phyloP scores from a whole-genome alignment of 1,139 yeast genomes.

The Sugiyamaella novakii region DNA sequence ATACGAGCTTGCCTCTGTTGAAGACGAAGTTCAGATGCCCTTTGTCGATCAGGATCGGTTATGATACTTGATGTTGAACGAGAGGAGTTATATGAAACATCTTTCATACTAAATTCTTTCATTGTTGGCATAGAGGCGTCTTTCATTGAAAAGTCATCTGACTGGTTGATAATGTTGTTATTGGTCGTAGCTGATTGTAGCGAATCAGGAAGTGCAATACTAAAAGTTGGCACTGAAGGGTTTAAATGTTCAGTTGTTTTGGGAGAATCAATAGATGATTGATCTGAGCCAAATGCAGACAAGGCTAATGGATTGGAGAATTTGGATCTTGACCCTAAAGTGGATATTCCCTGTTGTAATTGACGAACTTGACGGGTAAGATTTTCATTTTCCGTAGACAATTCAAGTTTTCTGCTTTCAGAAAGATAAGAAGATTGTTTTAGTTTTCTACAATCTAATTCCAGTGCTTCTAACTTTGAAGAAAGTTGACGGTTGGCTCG shows the following conservation, averaged over 20 bases:
- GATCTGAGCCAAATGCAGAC: constrained; percentile 14
- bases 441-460: not conserved
- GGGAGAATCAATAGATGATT: constrained; percentile 10
- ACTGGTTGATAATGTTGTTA: not conserved
- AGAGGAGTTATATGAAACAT: constrained; percentile 17
- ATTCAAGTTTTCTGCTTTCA: constrained; percentile 4
- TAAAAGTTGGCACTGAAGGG: constrained; percentile 8
- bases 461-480: constrained; percentile 6
- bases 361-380: constrained; percentile 12
- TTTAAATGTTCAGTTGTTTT: constrained; percentile 11
- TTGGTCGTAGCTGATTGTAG: not conserved
- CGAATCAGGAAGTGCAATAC: constrained; percentile 3
- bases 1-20: constrained; percentile 16
- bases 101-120: constrained; percentile 21
- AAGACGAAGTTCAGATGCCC: constrained; percentile 15
- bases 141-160: constrained; percentile 15
- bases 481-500: constrained; percentile 10
- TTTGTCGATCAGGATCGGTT: constrained; percentile 16
- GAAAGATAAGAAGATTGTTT: not conserved
- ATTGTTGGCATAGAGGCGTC: constrained; percentile 17
- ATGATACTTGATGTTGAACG: constrained; percentile 16
- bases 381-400: constrained; percentile 5
- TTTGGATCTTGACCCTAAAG: constrained; percentile 4
- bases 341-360: constrained; percentile 15
- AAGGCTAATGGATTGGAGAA: constrained; percentile 1